Conservation (phyloP, 2,329 filamentous ascomycete genomes). For the Chaetothyriales sp. region DNA sequence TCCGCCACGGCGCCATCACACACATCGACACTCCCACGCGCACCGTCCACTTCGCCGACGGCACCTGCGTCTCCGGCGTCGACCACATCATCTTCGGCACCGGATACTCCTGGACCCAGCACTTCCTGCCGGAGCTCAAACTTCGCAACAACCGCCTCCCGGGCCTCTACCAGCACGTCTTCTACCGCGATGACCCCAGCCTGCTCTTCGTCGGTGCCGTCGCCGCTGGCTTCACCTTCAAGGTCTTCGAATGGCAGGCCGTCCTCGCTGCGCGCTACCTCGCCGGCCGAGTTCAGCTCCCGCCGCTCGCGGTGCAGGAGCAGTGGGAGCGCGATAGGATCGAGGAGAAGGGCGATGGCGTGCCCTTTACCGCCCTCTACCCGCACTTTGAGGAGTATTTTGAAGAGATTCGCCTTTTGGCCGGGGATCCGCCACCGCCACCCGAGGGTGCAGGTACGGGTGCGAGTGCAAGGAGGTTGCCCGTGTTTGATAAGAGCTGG, state of each 20-base stretch:
- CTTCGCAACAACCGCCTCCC: slow-evolving; percentile 39
- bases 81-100: slow-evolving; percentile 54
- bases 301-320: slow-evolving; percentile 35
- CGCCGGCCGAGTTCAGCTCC: slow-evolving; percentile 40
- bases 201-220: slow-evolving; percentile 37
- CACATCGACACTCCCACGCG: slow-evolving; percentile 29
- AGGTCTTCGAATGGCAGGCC: slow-evolving; percentile 55
- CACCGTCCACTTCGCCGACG: slow-evolving; percentile 45
- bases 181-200: slow-evolving; percentile 37
- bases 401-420: slow-evolving; percentile 33
- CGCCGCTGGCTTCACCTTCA: slow-evolving; percentile 42
- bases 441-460: slow-evolving; percentile 11
- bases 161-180: slow-evolving; percentile 40
- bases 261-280: slow-evolving; percentile 47
- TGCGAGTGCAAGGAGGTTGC: slow-evolving; percentile 28
- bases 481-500: slow-evolving; percentile 31
- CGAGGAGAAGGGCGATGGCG: slow-evolving; percentile 40
- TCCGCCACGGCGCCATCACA: slow-evolving; percentile 40
- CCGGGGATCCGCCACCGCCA: slow-evolving; percentile 30
- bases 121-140: slow-evolving; percentile 40
- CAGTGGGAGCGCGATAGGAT: slow-evolving; percentile 43
- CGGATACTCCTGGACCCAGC: slow-evolving; percentile 46
- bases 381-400: slow-evolving; percentile 55
- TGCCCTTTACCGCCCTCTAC: slow-evolving; percentile 42
- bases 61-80: slow-evolving; percentile 38